A percentile compares a stretch with the other conserved stretches of the same genome.
These are phyloP conservation scores for Blastobotrys raffinosifermentans DNA, from an alignment of 1,139 yeast species.

Conservation along the genomic window DNA sequence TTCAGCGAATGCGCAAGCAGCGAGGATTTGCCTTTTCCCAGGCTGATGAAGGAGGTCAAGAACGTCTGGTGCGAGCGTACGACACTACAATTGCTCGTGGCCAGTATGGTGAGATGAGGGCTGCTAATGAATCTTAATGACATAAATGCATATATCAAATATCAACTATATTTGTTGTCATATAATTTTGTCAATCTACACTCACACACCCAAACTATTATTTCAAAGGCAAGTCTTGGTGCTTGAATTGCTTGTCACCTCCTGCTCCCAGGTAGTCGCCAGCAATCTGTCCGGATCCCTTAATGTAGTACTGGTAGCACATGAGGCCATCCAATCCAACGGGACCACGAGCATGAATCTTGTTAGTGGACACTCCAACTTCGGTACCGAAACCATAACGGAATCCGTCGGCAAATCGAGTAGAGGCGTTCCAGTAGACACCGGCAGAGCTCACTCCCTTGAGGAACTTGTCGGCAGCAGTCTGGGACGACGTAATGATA, in stretches of 20 bases:
- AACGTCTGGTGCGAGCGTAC: slow-evolving; percentile 82
- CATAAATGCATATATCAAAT: no score
- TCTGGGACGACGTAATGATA: slow-evolving; percentile 70
- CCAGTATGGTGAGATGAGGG: slow-evolving; percentile 45
- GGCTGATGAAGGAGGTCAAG: slow-evolving; percentile 93
- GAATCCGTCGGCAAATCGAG: slow-evolving; percentile 97
- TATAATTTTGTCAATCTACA: not conserved
- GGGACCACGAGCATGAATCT: slow-evolving; percentile 97
- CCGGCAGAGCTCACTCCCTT: slow-evolving; percentile 93
- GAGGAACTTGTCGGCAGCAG: slow-evolving; percentile 65
- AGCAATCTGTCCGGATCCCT: slow-evolving; percentile 89
- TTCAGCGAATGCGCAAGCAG: slow-evolving; percentile 95
- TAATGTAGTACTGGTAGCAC: slow-evolving; percentile 87
- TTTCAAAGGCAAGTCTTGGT: slow-evolving; percentile 31
- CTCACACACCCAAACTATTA: not conserved
- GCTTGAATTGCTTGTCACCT: slow-evolving; percentile 74
- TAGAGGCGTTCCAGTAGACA: slow-evolving; percentile 97
- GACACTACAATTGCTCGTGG: slow-evolving; percentile 74
- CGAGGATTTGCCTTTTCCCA: slow-evolving; percentile 98
- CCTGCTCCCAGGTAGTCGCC: slow-evolving; percentile 92
- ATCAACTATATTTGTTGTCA: no score
- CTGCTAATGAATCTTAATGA: slow-evolving; percentile 8
- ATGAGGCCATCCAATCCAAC: slow-evolving; percentile 96
- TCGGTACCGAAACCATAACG: slow-evolving; percentile 98
- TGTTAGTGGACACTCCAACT: slow-evolving; percentile 94